Evolutionary conservation across 1,284 basidiomycete genomes (phyloP).

Genomic region (Cryptococcus sp.): DNA sequence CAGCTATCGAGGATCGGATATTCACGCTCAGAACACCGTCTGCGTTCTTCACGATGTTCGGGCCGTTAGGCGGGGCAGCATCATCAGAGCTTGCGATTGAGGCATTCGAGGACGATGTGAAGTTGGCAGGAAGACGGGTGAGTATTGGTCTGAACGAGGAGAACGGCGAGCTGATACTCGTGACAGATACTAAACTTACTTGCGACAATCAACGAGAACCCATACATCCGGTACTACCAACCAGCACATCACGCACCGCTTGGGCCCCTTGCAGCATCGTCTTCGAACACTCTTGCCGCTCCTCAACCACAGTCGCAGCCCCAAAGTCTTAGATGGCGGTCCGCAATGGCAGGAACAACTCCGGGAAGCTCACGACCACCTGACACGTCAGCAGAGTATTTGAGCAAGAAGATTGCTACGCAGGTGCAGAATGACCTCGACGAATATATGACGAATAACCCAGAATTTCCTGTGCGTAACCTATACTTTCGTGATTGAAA

Average conservation of each 20-base stretch:
- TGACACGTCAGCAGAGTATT: conserved; percentile 57
- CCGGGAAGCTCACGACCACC: conserved; percentile 44
- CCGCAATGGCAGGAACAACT: conserved; percentile 38
- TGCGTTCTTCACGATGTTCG: conserved; percentile 82
- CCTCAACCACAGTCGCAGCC: conserved; percentile 49
- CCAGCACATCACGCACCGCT: conserved; percentile 81
- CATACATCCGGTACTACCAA: conserved; percentile 90
- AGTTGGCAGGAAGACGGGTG: conserved; percentile 60
- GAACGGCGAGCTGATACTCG: conserved; percentile 25
- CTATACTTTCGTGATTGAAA: background rate
- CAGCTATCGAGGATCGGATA: conserved; percentile 78
- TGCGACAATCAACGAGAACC: conserved; percentile 89
- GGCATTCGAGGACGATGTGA: conserved; percentile 76
- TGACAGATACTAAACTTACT: conserved; percentile 83
- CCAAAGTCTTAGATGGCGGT: conserved; percentile 47
- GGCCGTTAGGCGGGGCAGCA: conserved; percentile 70
- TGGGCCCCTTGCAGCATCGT: conserved; percentile 67
- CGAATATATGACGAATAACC: conserved; percentile 78
- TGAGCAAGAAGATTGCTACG: conserved; percentile 75
- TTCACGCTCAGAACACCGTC: conserved; percentile 76
- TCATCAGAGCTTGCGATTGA: conserved; percentile 65
- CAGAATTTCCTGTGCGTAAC: conserved; percentile 74
- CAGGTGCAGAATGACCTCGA: conserved; percentile 80
- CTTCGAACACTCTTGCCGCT: conserved; percentile 53
- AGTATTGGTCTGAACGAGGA: conserved; percentile 26